Evolutionary conservation across 2,329 filamentous ascomycete genomes (phyloP).

Genomic region (Lachnellula subtilissima): DNA sequence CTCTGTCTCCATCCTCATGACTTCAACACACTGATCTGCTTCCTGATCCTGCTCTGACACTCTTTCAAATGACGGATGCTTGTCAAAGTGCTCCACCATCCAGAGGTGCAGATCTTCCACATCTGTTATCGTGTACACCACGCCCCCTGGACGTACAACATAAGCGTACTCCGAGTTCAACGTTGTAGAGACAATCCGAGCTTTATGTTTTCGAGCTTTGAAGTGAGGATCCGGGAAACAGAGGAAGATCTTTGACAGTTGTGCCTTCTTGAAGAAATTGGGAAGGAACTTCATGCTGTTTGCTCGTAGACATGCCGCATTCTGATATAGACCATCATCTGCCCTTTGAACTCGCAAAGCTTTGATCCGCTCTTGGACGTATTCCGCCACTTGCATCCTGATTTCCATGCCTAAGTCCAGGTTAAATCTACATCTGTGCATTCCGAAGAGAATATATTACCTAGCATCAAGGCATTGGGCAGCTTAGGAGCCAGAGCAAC

Average conservation of each 20-base stretch:
- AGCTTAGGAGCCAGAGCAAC: constrained; percentile 78
- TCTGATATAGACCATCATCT: constrained; percentile 62
- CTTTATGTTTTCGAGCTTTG: constrained; percentile 96
- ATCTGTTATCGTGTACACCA: constrained; percentile 95
- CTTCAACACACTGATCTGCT: constrained; percentile 62
- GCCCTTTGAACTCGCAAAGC: constrained; percentile 68
- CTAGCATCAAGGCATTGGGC: constrained; percentile 77
- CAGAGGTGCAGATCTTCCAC: constrained; percentile 89
- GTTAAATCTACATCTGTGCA: constrained; percentile 6
- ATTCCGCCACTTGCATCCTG: constrained; percentile 82
- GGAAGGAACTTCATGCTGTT: constrained; percentile 99
- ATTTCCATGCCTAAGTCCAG: constrained; percentile 74
- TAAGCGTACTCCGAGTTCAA: constrained; percentile 93
- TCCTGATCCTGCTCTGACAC: constrained; percentile 63
- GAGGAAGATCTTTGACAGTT: constrained; percentile 89
- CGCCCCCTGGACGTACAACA: constrained; percentile 73
- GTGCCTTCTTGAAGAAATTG: constrained; percentile 81
- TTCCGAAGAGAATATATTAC: constrained; percentile 41
- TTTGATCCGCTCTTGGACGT: constrained; percentile 80
- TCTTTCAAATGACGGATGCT: constrained; percentile 73
- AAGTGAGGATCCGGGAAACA: constrained; percentile 99
- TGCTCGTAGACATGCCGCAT: constrained; percentile 80
- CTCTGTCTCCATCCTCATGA: constrained; percentile 83
- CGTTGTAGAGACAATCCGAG: constrained; percentile 83
- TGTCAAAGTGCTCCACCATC: constrained; percentile 85